Evolutionary conservation across 805 yeast species (phyloP), one percentile per base, ranked within the genome.

Genomic region (Schwanniomyces yamadae): DNA sequence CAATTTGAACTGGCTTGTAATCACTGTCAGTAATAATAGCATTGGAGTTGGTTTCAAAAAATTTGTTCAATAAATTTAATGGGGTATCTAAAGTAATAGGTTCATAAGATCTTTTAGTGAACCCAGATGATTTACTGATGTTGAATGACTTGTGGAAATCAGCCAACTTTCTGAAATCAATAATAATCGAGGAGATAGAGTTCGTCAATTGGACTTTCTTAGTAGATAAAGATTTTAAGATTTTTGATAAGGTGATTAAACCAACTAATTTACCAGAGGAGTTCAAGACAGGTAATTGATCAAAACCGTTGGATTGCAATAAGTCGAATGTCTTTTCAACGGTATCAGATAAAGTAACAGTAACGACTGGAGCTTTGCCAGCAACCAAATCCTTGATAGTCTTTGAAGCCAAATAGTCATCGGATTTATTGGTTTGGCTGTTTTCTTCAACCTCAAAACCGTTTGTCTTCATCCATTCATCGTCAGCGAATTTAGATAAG

Each of bases 381-480:
- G 69, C 71, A 26, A 81, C 72, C 62, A 86, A 73, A 47, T 83
- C 88, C 37, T 69, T 70, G 49, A 86, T 84, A 31, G 80, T 80
- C 42, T 58, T 62, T 34, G 47, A 44, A 24, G 55, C 37, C 51
- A 71, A 61, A 49, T 66, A 55, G 33, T 60, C 62, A 42, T 69
- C 74, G 15, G 73, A 61, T 45, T 71, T 71, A 28, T 52, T 58
- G 37, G 63, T 61, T 14, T 67, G 52, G 28, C 62, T 53, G 9
- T 60, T 58, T 36, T 71, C 66, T 45, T 78, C 85, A 46, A 82
- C 76, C 41, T 60, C 59, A 54, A 87, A 80, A 3, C 84, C 84
- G 57, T 86, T 84, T 50, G 77, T 77, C 57, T 73, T 75, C 84
- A 86, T 79, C 95, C 95, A 86, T 62, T 85, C 95, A 52, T 87